A percentile compares a stretch with the other conserved stretches of the same genome.
Conservation (phyloP, 768 basidiomycete genomes). For the Mycena vitilis region DNA sequence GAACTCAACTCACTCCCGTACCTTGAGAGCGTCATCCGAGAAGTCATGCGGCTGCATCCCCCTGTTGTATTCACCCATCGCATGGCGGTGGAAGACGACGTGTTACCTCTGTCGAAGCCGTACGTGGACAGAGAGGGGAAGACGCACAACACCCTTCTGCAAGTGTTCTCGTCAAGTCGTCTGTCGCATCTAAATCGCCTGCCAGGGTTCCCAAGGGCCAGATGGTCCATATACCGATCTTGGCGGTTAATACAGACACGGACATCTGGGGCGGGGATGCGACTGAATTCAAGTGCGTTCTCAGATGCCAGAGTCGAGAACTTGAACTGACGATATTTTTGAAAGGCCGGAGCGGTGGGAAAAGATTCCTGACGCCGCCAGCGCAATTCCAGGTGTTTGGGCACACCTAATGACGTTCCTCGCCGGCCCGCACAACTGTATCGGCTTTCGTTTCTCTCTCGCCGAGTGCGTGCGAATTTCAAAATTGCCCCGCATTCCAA, state of each 20-base stretch:
- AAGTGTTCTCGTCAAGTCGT: not conserved
- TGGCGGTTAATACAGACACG: conserved; percentile 62
- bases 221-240: conserved; percentile 60
- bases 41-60: conserved; percentile 66
- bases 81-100: conserved; percentile 62
- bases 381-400: conserved; percentile 17
- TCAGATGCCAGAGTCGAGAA: not conserved
- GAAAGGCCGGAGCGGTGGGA: conserved; percentile 35
- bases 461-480: conserved; percentile 51
- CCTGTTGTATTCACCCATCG: conserved; percentile 60
- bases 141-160: conserved; percentile 49
- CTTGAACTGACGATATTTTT: not conserved
- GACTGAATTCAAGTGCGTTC: conserved; percentile 17
- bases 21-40: conserved; percentile 62
- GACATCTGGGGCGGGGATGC: conserved; percentile 29
- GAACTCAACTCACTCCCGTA: conserved; percentile 51
- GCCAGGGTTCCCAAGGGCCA: conserved; percentile 58
- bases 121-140: conserved; percentile 57
- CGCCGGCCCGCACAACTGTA: conserved; percentile 65
- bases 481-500: not conserved
- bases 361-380: conserved; percentile 10
- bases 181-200: not conserved
- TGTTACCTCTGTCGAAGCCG: conserved; percentile 63
- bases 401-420: conserved; percentile 24
- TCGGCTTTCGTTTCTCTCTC: conserved; percentile 78